Evolutionary conservation across 2,329 filamentous ascomycete genomes (phyloP), one percentile per base, ranked within the genome.

Genomic region (Cryphonectria radicalis): DNA sequence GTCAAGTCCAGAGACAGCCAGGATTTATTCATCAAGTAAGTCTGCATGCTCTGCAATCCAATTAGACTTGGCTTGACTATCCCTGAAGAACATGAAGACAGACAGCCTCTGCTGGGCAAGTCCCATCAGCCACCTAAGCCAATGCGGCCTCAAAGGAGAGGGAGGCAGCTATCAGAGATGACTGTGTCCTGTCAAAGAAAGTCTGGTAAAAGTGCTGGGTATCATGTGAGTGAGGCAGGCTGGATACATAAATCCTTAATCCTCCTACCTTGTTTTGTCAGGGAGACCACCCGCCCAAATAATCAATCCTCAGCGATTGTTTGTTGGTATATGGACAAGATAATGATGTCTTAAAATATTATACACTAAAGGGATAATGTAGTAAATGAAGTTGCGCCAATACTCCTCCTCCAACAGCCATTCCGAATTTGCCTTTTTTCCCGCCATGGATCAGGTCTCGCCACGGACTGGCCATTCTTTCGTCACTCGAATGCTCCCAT

Each of bases 401-500:
- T 14, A 57, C 25, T 32, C 11, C n/a, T n/a, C n/a, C 53, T 17
- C n/a, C 25, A 32, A 10, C 25, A 32, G 5, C 19, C 6, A 22
- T 50, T 4, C 43, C 19, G 43, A 7, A 22, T 8, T 19, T 50
- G 19, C 43, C 19, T 22, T 5, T 4, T 5, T 46, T 17, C 40
- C 7, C 46, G 46, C 46, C 19, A 50, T n/a, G 46, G 46, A 42
- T n/a, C 35, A 46, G 14, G 19, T 3, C 8, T 60, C n/a, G 11
- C 40, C 57, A 8, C 43, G 22, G 10, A 63, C 66, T 42, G 66
- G 63, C 66, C 59, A 68, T 42, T 63, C 57, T 43, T 28, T 63
- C 22, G 66, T 50, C 42, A 68, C 66, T 3, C 40, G 57, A 22
- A 62, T 68, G 66, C 57, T 68, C 7, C 37, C 66, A 11, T 25